Evolutionary conservation across 1,139 yeast species (phyloP).

Genomic region (Spathaspora jeffriesii): DNA sequence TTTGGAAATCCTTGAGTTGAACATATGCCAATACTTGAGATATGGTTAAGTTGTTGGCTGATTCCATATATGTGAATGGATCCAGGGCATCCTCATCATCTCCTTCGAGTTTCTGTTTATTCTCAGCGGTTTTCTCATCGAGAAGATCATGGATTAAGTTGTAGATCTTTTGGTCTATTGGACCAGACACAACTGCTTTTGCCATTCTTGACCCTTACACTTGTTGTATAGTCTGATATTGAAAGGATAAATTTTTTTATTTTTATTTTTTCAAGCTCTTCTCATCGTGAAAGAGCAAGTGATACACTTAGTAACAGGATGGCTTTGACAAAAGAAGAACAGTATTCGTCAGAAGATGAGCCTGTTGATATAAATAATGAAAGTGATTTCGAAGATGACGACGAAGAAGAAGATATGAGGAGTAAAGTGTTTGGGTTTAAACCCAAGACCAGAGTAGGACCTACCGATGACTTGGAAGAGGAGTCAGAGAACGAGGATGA

Average conservation of each 20-base stretch:
- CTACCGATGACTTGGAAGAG: constrained; percentile 7
- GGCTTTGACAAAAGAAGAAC: constrained; percentile 1
- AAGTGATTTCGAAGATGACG: constrained; percentile 13
- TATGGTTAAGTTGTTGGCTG: constrained; percentile 58
- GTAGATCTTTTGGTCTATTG: constrained; percentile 51
- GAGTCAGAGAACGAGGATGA: constrained; percentile 8
- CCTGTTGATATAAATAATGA: constrained; percentile 5
- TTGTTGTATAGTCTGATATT: too few species aligned
- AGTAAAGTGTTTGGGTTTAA: constrained; percentile 20
- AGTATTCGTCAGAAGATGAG: background rate
- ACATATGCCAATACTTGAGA: constrained; percentile 55
- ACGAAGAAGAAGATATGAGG: constrained; percentile 17
- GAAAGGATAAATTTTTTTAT: too few species aligned
- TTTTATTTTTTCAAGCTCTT: background rate
- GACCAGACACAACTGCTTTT: constrained; percentile 15
- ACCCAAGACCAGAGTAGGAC: background rate
- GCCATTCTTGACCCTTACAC: background rate
- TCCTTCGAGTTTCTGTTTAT: constrained; percentile 23
- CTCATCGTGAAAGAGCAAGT: background rate
- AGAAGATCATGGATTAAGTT: constrained; percentile 50
- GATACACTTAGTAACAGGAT: background rate
- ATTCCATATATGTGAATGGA: constrained; percentile 45
- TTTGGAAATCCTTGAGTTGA: constrained; percentile 59
- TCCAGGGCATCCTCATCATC: constrained; percentile 28
- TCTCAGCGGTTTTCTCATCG: constrained; percentile 51